Evolutionary conservation across 2,329 filamentous ascomycete species (phyloP).

Genomic region (Hymenotorrendiella dingleyae): DNA sequence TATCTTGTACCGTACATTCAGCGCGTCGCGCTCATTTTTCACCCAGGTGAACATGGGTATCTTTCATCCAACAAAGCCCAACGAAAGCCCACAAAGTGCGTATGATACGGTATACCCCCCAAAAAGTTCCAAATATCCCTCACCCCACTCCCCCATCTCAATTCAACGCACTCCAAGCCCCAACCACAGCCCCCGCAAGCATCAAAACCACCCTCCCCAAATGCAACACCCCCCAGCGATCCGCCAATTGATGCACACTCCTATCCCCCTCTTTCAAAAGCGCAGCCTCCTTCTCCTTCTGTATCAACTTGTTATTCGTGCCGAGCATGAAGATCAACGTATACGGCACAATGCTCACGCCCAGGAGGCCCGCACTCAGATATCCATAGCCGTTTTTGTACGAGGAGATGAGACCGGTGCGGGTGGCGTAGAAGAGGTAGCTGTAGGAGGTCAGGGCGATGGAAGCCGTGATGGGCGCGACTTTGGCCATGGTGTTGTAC

Average conservation of each 20-base stretch:
- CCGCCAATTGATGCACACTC: slow-evolving; percentile 1
- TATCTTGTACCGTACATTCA: too few relatives aligned
- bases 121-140: too few relatives aligned
- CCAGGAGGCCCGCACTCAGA: not conserved
- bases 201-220: not conserved
- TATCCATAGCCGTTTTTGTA: not conserved
- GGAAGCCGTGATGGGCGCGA: not conserved
- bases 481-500: not conserved
- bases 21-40: too few relatives aligned
- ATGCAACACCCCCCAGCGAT: not conserved
- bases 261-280: not conserved
- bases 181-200: not conserved
- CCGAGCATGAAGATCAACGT: not conserved
- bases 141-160: not conserved
- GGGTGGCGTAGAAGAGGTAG: not conserved
- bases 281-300: not conserved
- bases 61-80: too few relatives aligned
- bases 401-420: not conserved
- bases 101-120: too few relatives aligned
- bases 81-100: too few relatives aligned
- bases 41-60: too few relatives aligned
- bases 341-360: not conserved
- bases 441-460: not conserved
- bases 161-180: slow-evolving; percentile 1
- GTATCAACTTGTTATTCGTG: not conserved